A percentile compares a stretch with the other conserved stretches of the same genome.
These are phyloP conservation scores for Polyporus arcularius DNA, from an alignment of 768 basidiomycete genomes.

Conservation along the genomic window DNA sequence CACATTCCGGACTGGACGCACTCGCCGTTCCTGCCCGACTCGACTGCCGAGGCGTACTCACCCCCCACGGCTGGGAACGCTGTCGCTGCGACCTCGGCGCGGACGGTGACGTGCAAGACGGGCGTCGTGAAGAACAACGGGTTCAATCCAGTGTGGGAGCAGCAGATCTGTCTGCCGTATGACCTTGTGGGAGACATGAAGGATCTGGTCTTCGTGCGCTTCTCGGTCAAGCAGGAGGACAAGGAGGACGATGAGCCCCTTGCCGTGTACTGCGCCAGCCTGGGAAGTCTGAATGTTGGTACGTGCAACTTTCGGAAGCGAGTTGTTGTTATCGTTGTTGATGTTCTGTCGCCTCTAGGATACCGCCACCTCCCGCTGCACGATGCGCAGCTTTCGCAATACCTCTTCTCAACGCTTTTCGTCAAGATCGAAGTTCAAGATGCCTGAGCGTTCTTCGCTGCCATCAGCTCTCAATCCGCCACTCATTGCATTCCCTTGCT, in stretches of 20 bases:
- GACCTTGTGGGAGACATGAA: constrained; percentile 74
- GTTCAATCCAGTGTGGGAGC: constrained; percentile 90
- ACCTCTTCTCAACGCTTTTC: constrained; percentile 93
- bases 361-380: constrained; percentile 90
- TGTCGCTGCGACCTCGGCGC: constrained; percentile 37
- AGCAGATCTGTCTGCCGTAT: constrained; percentile 70
- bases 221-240: constrained; percentile 71
- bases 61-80: constrained; percentile 21
- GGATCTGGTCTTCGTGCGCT: constrained; percentile 82
- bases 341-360: constrained; percentile 46
- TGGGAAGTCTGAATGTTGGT: constrained; percentile 78
- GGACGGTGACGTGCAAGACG: constrained; percentile 58
- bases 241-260: constrained; percentile 63
- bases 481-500: background rate
- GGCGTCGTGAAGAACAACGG: constrained; percentile 79
- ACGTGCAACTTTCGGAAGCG: constrained; percentile 35
- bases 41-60: constrained; percentile 13
- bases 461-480: background rate
- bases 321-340: constrained; percentile 25
- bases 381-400: constrained; percentile 84
- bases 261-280: constrained; percentile 70
- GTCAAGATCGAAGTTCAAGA: constrained; percentile 59
- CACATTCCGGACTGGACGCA: constrained; percentile 72
- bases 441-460: constrained; percentile 15
- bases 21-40: constrained; percentile 11